Evolutionary conservation across 495 filamentous ascomycete species (phyloP).

Genomic region (Talaromyces adpressus): DNA sequence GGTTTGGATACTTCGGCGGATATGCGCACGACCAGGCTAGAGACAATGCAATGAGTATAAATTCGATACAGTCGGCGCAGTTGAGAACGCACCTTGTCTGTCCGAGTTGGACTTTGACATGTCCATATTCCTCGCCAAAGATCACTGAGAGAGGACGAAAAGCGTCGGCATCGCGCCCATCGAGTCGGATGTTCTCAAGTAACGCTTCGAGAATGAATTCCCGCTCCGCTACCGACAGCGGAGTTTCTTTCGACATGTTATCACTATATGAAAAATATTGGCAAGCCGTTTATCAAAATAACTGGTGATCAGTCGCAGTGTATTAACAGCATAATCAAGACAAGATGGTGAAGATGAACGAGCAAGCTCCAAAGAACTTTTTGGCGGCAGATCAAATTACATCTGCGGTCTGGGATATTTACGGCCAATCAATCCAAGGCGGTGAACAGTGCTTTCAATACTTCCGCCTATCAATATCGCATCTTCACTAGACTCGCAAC

Average conservation of each 20-base stretch:
- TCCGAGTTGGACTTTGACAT: slow-evolving; percentile 81
- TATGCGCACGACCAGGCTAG: slow-evolving; percentile 74
- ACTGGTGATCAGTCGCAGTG: neutral
- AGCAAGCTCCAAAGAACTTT: slow-evolving; percentile 6
- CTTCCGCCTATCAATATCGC: neutral
- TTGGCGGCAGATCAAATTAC: slow-evolving; percentile 1
- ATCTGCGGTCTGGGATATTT: neutral
- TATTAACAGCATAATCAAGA: neutral
- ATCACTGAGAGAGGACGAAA: slow-evolving; percentile 69
- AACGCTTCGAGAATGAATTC: slow-evolving; percentile 71
- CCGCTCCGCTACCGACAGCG: slow-evolving; percentile 72
- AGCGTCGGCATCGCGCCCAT: slow-evolving; percentile 71
- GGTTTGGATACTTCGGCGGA: slow-evolving; percentile 83
- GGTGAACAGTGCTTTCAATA: neutral
- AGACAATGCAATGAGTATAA: neutral
- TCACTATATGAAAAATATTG: neutral
- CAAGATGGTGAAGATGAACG: neutral
- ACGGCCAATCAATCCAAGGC: slow-evolving; percentile 1
- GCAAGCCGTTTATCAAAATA: neutral
- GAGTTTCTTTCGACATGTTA: slow-evolving; percentile 82
- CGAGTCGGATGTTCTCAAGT: slow-evolving; percentile 68
- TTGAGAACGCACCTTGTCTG: slow-evolving; percentile 65
- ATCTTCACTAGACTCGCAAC: neutral
- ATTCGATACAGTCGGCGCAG: neutral
- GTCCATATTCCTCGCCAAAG: slow-evolving; percentile 87